These are phyloP conservation scores for Agarophyton chilense DNA, from an alignment of 23 red algal genomes.

Conservation along the genomic window DNA sequence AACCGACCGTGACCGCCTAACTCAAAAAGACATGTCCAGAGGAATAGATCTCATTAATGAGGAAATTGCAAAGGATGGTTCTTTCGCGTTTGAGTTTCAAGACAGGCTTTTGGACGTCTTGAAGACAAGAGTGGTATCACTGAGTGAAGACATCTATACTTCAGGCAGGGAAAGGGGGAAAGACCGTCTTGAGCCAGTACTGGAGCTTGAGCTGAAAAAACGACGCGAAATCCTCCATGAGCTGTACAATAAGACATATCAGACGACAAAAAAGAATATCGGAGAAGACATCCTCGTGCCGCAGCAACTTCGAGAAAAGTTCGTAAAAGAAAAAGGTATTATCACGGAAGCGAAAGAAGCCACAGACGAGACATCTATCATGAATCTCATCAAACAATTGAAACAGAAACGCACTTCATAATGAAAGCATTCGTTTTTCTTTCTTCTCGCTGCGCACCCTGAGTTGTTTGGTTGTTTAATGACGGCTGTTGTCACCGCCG, in stretches of 20 bases:
- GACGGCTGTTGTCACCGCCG: not conserved
- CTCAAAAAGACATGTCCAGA: slow-evolving; percentile 1
- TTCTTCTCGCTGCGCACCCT: not conserved
- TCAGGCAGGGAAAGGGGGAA: no score
- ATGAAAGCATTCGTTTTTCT: not conserved
- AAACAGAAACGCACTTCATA: not conserved
- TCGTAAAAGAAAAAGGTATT: not conserved
- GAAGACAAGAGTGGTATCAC: not conserved
- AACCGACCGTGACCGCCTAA: not conserved
- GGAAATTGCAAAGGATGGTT: slow-evolving; percentile 1
- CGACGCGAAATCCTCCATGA: not conserved
- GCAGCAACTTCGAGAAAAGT: not conserved
- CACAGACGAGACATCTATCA: not conserved
- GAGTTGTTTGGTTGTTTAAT: not conserved
- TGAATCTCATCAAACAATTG: not conserved
- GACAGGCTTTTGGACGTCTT: not conserved
- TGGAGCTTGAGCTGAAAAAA: not conserved
- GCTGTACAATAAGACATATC: not conserved
- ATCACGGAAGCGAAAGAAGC: slow-evolving; percentile 16
- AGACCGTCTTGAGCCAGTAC: not conserved
- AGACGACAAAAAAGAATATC: not conserved
- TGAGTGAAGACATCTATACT: not conserved
- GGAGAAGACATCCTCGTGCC: not conserved
- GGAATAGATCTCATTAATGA: slow-evolving; percentile 27
- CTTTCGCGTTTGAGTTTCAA: not conserved